Evolutionary conservation across 768 basidiomycete genomes (phyloP).

Genomic region (Ramaria sp.): DNA sequence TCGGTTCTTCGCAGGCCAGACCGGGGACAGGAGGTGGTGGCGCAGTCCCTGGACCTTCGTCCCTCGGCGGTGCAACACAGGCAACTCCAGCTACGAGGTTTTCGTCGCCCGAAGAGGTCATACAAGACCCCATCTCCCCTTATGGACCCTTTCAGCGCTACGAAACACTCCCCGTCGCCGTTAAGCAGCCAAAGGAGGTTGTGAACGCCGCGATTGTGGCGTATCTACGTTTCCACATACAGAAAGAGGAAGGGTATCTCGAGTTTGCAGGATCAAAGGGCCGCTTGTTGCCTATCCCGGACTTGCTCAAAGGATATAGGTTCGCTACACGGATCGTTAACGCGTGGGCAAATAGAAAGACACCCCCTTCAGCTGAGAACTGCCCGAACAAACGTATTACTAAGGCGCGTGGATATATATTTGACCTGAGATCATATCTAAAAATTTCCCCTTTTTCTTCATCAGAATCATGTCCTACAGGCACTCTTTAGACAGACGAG

Average conservation of each 20-base stretch:
- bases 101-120: neutral
- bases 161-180: neutral
- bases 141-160: neutral
- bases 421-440: neutral
- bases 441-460: neutral
- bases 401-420: conserved; percentile 8
- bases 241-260: conserved; percentile 13
- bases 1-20: neutral
- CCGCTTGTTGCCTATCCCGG: conserved; percentile 12
- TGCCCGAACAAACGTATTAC: conserved; percentile 12
- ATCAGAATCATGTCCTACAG: conserved; percentile 13
- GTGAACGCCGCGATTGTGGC: conserved; percentile 12
- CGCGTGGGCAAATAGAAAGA: conserved; percentile 13
- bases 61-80: neutral
- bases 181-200: conserved; percentile 11
- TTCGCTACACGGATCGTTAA: conserved; percentile 13
- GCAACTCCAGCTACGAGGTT: neutral
- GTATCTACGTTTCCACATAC: conserved; percentile 11
- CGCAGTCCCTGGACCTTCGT: neutral
- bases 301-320: conserved; percentile 13
- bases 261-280: conserved; percentile 14
- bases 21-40: neutral
- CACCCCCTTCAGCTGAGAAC: conserved; percentile 11
- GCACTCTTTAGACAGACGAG: conserved; percentile 14
- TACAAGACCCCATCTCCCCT: neutral